These are phyloP conservation scores for Scheffersomyces stipitis DNA, from an alignment of 805 yeast species.

Conservation along the genomic window DNA sequence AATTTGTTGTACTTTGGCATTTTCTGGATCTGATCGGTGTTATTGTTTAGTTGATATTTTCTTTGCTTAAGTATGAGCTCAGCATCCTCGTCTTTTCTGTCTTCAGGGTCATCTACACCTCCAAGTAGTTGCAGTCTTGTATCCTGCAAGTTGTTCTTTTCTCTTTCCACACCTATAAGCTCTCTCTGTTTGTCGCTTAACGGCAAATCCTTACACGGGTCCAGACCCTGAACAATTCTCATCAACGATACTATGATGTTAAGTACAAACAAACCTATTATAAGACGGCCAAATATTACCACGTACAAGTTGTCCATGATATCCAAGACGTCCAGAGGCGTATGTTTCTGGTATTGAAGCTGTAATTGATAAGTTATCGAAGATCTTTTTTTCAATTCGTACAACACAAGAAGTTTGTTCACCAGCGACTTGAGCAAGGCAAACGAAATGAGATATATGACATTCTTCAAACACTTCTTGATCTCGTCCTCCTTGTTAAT, in stretches of 20 bases:
- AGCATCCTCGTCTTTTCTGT: conserved; percentile 7
- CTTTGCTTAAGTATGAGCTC: conserved; percentile 22
- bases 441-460: conserved; percentile 26
- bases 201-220: conserved; percentile 53
- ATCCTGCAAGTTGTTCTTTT: not conserved
- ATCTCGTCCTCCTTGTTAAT: conserved; percentile 40
- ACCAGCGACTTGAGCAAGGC: conserved; percentile 17
- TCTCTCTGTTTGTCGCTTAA: conserved; percentile 45
- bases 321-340: conserved; percentile 6
- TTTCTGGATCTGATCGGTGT: conserved; percentile 3
- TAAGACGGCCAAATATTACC: conserved; percentile 12
- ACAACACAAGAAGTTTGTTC: conserved; percentile 1
- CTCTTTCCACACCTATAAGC: conserved; percentile 40
- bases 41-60: conserved; percentile 16
- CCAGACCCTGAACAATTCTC: conserved; percentile 40
- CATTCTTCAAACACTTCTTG: conserved; percentile 26
- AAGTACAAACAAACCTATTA: conserved; percentile 21
- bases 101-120: not conserved
- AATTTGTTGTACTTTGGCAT: not conserved
- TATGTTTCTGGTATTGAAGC: conserved; percentile 14
- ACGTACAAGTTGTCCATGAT: conserved; percentile 5
- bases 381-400: conserved; percentile 1
- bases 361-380: conserved; percentile 2
- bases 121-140: no score
- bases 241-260: conserved; percentile 27